Conservation (phyloP, 345 rosid species). For the Cardamine chenopodiifolia region DNA sequence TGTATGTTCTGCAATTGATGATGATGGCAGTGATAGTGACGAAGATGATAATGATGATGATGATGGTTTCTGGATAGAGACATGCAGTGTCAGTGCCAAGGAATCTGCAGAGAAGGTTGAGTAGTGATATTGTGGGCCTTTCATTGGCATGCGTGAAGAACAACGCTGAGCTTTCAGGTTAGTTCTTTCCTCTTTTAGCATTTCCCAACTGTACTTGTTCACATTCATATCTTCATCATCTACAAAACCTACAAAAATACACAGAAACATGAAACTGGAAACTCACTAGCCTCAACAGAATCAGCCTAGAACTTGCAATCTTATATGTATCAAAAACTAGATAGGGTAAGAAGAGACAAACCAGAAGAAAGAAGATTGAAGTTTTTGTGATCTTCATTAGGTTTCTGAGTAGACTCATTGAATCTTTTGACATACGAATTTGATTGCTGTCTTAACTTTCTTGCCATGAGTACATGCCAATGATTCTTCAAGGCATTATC, state of each 20-base stretch:
- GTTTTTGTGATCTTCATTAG: slow-evolving; percentile 24
- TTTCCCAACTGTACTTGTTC: slow-evolving; percentile 34
- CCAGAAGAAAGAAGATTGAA: slow-evolving; percentile 35
- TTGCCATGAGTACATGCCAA: slow-evolving; percentile 76
- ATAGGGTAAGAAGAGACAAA: slow-evolving; percentile 29
- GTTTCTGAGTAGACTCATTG: slow-evolving; percentile 36
- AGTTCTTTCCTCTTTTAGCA: slow-evolving; percentile 31
- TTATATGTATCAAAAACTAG: slow-evolving; percentile 10
- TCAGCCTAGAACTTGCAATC: slow-evolving; percentile 23
- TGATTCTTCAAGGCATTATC: slow-evolving; percentile 71
- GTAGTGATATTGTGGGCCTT: slow-evolving; percentile 43
- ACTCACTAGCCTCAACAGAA: slow-evolving; percentile 12
- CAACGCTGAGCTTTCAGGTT: slow-evolving; percentile 33
- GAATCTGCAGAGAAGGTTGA: slow-evolving; percentile 46
- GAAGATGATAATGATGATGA: slow-evolving; percentile 39
- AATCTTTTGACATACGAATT: slow-evolving; percentile 44
- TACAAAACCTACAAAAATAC: slow-evolving; percentile 36
- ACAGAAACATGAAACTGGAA: slow-evolving; percentile 26
- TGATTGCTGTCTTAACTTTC: slow-evolving; percentile 55
- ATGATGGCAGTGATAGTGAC: slow-evolving; percentile 30
- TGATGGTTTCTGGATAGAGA: slow-evolving; percentile 51
- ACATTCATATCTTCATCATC: slow-evolving; percentile 34
- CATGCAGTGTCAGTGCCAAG: slow-evolving; percentile 49
- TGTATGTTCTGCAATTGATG: slow-evolving; percentile 40
- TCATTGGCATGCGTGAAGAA: slow-evolving; percentile 35